Conservation (phyloP, 805 yeast species). For the Yarrowia yakushimensis region DNA sequence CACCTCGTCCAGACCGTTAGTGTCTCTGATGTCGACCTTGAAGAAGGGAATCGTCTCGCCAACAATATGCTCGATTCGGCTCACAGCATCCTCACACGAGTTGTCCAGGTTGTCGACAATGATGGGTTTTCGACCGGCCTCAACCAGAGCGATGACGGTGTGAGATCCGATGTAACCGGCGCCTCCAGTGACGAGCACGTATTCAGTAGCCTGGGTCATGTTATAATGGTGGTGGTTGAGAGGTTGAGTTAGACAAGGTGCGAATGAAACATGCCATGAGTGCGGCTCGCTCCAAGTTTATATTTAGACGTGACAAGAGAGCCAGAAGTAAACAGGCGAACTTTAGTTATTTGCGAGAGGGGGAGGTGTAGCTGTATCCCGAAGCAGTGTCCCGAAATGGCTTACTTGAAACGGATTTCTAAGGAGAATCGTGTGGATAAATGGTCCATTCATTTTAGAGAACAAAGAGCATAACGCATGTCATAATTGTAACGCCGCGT, state of each 20-base stretch:
- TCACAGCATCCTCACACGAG: constrained; percentile 62
- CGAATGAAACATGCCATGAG: neutral
- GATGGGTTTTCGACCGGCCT: constrained; percentile 64
- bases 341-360: neutral
- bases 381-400: too few species aligned
- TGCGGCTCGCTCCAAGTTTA: neutral
- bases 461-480: too few species aligned
- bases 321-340: neutral
- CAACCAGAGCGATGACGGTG: constrained; percentile 45
- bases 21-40: constrained; percentile 56
- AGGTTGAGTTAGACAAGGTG: neutral
- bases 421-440: too few species aligned
- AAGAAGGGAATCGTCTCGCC: constrained; percentile 49
- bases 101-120: constrained; percentile 67
- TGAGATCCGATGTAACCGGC: constrained; percentile 87
- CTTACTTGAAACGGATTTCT: too few species aligned
- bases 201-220: constrained; percentile 30
- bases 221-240: neutral
- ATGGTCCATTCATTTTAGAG: too few species aligned
- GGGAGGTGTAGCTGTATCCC: too few species aligned
- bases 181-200: constrained; percentile 75
- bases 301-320: neutral
- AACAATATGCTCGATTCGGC: constrained; percentile 49
- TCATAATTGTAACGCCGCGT: neutral
- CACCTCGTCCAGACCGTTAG: constrained; percentile 46